Percentiles rank a stretch among this genome's conserved stretches.
Evolutionary conservation across 768 basidiomycete genomes (phyloP).

Genomic region (Mycena albidolilacea): DNA sequence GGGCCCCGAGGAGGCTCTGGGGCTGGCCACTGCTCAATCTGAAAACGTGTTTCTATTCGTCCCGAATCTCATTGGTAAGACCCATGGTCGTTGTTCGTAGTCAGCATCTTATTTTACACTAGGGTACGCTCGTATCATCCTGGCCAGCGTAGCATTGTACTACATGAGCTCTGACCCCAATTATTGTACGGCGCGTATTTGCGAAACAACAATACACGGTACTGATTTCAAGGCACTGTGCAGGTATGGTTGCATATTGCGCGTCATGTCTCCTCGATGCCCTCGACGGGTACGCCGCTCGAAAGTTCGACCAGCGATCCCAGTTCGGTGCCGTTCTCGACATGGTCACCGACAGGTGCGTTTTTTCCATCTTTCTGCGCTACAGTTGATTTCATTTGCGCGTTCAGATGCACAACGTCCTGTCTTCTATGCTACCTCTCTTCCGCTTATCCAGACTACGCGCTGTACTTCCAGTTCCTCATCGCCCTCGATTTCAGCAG

Average conservation of each 20-base stretch:
- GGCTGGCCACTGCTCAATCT: conserved; percentile 89
- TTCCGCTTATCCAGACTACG: conserved; percentile 86
- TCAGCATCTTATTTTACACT: conserved; percentile 10
- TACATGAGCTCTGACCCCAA: conserved; percentile 97
- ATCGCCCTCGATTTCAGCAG: conserved; percentile 98
- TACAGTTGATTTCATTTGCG: conserved; percentile 16
- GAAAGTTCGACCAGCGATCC: conserved; percentile 89
- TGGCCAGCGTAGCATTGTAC: conserved; percentile 89
- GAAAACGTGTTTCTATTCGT: conserved; percentile 99
- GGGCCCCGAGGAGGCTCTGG: conserved; percentile 88
- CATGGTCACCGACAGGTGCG: conserved; percentile 98
- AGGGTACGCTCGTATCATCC: conserved; percentile 94
- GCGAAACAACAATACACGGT: neutral
- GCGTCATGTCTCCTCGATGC: conserved; percentile 96
- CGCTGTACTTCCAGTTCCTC: conserved; percentile 92
- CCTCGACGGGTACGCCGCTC: conserved; percentile 93
- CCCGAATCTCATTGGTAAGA: conserved; percentile 94
- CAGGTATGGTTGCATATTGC: conserved; percentile 85
- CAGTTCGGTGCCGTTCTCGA: conserved; percentile 98
- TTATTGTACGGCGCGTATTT: conserved; percentile 89
- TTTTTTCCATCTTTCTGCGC: conserved; percentile 10
- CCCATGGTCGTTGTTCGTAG: too few relatives aligned
- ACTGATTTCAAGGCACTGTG: neutral
- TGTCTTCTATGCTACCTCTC: conserved; percentile 95
- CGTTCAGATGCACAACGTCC: conserved; percentile 90